Percentiles rank a stretch among this genome's conserved stretches.
These are phyloP conservation scores for Microdochium nivale DNA, from an alignment of 2,329 filamentous ascomycete genomes.

Conservation along the genomic window DNA sequence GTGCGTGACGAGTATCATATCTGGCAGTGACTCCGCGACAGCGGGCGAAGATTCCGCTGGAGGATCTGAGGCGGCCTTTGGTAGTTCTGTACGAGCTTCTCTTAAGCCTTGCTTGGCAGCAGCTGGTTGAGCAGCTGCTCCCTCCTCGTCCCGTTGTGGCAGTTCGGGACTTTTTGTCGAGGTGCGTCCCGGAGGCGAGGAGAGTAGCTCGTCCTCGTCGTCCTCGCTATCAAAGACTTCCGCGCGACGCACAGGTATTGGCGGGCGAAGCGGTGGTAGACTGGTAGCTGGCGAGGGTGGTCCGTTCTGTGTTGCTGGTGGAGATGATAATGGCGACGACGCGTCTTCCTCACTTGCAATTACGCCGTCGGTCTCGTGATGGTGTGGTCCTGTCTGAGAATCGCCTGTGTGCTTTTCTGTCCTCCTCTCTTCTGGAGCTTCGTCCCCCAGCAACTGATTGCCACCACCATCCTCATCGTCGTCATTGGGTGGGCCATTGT, in stretches of 20 bases:
- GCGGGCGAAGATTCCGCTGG: too few relatives aligned
- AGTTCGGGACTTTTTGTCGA: conserved; percentile 2
- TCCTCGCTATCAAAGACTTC: conserved; percentile 31
- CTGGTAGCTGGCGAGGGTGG: conserved; percentile 3
- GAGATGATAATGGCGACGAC: background rate
- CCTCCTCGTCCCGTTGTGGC: background rate
- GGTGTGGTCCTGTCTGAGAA: too few relatives aligned
- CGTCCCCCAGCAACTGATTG: too few relatives aligned
- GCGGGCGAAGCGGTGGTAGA: conserved; percentile 1
- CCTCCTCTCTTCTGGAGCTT: background rate
- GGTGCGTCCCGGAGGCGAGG: conserved; percentile 9
- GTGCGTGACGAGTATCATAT: conserved; percentile 47
- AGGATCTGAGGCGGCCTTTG: background rate
- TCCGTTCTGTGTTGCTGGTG: background rate
- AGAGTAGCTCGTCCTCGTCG: conserved; percentile 21
- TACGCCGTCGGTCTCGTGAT: background rate
- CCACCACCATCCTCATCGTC: too few relatives aligned
- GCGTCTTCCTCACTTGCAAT: background rate
- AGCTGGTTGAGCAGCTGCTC: background rate
- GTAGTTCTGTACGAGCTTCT: background rate
- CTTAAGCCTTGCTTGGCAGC: background rate
- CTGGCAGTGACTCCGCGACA: too few relatives aligned
- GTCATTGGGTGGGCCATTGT: too few relatives aligned
- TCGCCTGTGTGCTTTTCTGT: background rate
- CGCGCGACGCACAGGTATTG: conserved; percentile 3